Evolutionary conservation across 805 yeast genomes (phyloP), one percentile per base, ranked within the genome.

Genomic region (Saccharomycopsis malanga): DNA sequence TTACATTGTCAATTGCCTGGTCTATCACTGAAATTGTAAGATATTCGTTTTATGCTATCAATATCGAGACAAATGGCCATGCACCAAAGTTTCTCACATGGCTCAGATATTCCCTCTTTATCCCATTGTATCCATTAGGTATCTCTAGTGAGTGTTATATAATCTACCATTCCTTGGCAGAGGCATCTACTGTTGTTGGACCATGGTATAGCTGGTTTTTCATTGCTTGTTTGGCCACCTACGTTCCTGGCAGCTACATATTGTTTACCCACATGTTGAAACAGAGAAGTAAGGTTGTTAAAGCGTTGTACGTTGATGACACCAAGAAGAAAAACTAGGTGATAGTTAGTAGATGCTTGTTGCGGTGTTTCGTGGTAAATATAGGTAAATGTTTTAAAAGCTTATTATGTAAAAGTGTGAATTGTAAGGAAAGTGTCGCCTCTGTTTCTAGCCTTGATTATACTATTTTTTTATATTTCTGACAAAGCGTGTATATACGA

Each of bases 11-110:
- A 40, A 56, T 79, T 38, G 88, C 96, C 10, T 93, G 98, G 98
- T 78, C 93, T n/a, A 57, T 86, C 45, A 87, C 98, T n/a, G 98
- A 93, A 65, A 73, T 87, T 39, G 81, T 89, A 48, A 75, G 98
- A 62, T 93, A 93, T 66, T 74, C 87, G 37, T 93, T 78, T 68
- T 94, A 93, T 61, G 89, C 94, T 5, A 72, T 82, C 46, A 79
- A 79, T 55, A 64, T 84, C 52, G 60, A 63, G 22, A 68, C 72
- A 24, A 67, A 68, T 6, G 76, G 73, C 1, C 58, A 67, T 1
- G 81, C 84, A 14, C 84, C 93, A 3, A 57, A 60, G 34, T 61
- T 68, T 59, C 70, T 91, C 55, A 74, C 80, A 17, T 75, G 82
- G 73, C 66, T 87, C 54, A 76, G 98, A 59, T 93, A 93, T 72